Percentiles rank a stretch among this genome's conserved stretches.
These are phyloP conservation scores for Aspergillus puulaauensis DNA, from an alignment of 2,329 filamentous ascomycete species.

Conservation along the genomic window DNA sequence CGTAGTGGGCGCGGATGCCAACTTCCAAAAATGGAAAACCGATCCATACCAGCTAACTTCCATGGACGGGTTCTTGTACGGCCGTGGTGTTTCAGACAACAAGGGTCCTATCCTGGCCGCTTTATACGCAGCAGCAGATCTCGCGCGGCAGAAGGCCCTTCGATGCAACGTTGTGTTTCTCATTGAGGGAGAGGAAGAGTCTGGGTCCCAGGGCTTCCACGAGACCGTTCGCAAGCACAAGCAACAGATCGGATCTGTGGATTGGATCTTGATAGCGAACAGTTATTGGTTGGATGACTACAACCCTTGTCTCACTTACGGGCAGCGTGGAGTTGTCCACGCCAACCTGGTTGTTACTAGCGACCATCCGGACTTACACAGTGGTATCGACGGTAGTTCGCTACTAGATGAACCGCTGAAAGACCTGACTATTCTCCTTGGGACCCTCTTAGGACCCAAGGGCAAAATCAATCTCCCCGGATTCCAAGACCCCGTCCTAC, in stretches of 20 bases:
- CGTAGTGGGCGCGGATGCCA: conserved; percentile 85
- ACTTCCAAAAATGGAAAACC: conserved; percentile 76
- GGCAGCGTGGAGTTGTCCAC: conserved; percentile 88
- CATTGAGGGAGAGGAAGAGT: conserved; percentile 96
- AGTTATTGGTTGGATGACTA: conserved; percentile 98
- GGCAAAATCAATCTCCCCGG: conserved; percentile 82
- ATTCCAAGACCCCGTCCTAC: conserved; percentile 83
- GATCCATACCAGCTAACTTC: conserved; percentile 90
- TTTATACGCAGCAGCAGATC: conserved; percentile 86
- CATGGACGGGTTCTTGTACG: conserved; percentile 88
- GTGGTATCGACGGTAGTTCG: conserved; percentile 91
- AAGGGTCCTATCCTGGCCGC: conserved; percentile 95
- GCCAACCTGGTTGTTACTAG: conserved; percentile 88
- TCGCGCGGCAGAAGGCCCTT: conserved; percentile 78
- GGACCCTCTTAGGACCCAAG: conserved; percentile 75
- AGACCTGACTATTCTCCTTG: conserved; percentile 80
- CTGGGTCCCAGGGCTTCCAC: conserved; percentile 86
- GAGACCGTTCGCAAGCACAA: conserved; percentile 79
- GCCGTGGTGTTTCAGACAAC: conserved; percentile 95
- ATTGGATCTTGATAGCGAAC: conserved; percentile 94
- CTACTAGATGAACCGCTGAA: conserved; percentile 89
- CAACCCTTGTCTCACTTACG: conserved; percentile 92
- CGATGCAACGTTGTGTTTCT: conserved; percentile 89
- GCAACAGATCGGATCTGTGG: conserved; percentile 79
- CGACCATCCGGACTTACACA: conserved; percentile 83